Evolutionary conservation across 495 filamentous ascomycete species (phyloP), one percentile per base, ranked within the genome.

Genomic region (Penicillium mononematosum): DNA sequence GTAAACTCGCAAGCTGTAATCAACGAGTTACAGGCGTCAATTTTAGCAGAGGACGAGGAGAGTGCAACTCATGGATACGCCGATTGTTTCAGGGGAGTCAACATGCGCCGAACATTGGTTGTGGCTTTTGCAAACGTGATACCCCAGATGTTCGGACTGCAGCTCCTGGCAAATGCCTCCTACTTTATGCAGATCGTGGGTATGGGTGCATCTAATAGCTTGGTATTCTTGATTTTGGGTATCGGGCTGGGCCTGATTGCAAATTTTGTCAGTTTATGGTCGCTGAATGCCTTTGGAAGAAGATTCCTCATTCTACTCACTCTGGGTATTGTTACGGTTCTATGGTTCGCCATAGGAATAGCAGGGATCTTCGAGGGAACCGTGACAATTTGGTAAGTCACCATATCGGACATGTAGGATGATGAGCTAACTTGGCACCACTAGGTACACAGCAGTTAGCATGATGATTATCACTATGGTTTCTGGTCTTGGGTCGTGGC

Each of bases 71-170:
- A 74, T 10, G 72, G 43, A 17, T 74, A 76, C 47, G 20, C 69
- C 0, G 80, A 82, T 34, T 76, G 78, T 38, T 79, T 78, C 59
- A 58, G 59, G 12, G 78, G 78, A 25, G 66, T 69, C 7, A 72
- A 81, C 44, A 64, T 65, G 6, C 70, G 75, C 3, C 69, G 80
- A 14, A 83, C 81, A 4, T 55, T 75, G 50, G 78, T 83, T 46
- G 70, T 75, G 2, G 67, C 75, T 17, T 77, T 78, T 51, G 73
- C 68, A 0, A 68, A 59, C 9, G 31, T 66, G 2, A 29, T 73
- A 2, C 70, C 73, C 0, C 58, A 65, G 8, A 43, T 73, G n/a
- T 71, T 75, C 32, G 73, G 73, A 0, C 11, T 75, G 10, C 62
- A 67, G 12, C 36, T 75, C 5, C 31, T 75, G 19, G 63, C 68